These are phyloP conservation scores for Phytophthora lateralis DNA, from an alignment of 352 stramenopile genomes.

Conservation along the genomic window DNA sequence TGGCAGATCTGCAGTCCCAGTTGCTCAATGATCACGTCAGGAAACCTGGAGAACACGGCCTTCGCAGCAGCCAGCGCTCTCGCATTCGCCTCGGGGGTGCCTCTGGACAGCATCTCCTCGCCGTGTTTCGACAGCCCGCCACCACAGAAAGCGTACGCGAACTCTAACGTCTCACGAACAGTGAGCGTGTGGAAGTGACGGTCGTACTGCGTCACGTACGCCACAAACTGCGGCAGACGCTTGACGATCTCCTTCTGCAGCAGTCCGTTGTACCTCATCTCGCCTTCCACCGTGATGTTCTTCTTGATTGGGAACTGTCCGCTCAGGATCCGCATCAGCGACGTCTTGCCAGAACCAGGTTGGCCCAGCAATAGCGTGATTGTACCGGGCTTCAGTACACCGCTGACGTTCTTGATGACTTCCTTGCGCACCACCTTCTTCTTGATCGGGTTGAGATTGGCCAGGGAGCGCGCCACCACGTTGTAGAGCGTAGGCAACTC, in stretches of 20 bases:
- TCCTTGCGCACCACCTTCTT: slow-evolving; percentile 41
- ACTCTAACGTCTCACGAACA: slow-evolving; percentile 42
- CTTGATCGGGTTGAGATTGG: slow-evolving; percentile 22
- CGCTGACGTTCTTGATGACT: slow-evolving; percentile 40
- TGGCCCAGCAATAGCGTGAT: slow-evolving; percentile 49
- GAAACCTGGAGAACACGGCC: slow-evolving; percentile 30
- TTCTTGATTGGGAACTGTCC: slow-evolving; percentile 33
- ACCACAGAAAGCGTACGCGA: slow-evolving; percentile 35
- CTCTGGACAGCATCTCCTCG: slow-evolving; percentile 42
- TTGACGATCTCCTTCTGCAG: slow-evolving; percentile 28
- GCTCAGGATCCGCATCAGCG: slow-evolving; percentile 37
- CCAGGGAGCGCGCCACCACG: slow-evolving; percentile 1
- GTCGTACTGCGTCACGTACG: slow-evolving; percentile 43
- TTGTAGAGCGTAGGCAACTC: slow-evolving; percentile 47
- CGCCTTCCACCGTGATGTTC: slow-evolving; percentile 38
- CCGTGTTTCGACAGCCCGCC: slow-evolving; percentile 35
- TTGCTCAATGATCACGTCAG: slow-evolving; percentile 57
- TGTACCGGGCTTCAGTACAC: slow-evolving; percentile 34
- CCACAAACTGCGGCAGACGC: slow-evolving; percentile 36
- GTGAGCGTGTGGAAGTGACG: slow-evolving; percentile 37
- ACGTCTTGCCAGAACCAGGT: slow-evolving; percentile 44
- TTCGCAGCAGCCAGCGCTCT: slow-evolving; percentile 24
- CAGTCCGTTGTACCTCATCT: slow-evolving; percentile 45
- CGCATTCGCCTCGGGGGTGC: slow-evolving; percentile 39
- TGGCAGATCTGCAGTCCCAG: slow-evolving; percentile 49